Percentiles rank a stretch among this genome's conserved stretches.
phyloP scores from a whole-genome alignment of 2,329 filamentous ascomycete genomes.

The Sphaerulina populicola region DNA sequence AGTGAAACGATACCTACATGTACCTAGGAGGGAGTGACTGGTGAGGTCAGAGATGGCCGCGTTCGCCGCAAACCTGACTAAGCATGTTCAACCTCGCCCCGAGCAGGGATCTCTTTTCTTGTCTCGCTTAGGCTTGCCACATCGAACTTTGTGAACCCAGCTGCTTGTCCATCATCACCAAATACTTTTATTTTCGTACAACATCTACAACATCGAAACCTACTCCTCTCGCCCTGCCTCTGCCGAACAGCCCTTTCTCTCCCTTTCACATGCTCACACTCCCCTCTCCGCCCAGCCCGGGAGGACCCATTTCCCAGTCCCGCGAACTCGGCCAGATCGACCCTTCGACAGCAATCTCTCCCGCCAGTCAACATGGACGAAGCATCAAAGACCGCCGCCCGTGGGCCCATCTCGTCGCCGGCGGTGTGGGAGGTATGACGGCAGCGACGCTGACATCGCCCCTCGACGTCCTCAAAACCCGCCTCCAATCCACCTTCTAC shows the following conservation, averaged over 20 bases:
- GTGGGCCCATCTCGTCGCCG: conserved; percentile 86
- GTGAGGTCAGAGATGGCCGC: conserved; percentile 7
- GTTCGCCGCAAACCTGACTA: conserved; percentile 1
- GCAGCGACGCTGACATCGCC: conserved; percentile 87
- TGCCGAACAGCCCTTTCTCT: not conserved
- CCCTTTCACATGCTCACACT: conserved; percentile 8
- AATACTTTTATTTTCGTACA: too few relatives aligned
- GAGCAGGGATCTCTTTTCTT: not conserved
- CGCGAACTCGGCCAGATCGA: conserved; percentile 27
- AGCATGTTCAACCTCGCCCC: not conserved
- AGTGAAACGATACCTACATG: too few relatives aligned
- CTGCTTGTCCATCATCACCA: too few relatives aligned
- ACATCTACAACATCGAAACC: too few relatives aligned
- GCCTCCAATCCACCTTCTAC: conserved; percentile 91
- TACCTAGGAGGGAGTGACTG: too few relatives aligned
- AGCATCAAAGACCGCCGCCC: conserved; percentile 49
- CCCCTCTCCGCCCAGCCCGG: conserved; percentile 1
- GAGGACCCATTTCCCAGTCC: conserved; percentile 6
- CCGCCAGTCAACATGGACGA: conserved; percentile 2
- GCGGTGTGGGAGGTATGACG: conserved; percentile 83
- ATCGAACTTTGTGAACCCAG: too few relatives aligned
- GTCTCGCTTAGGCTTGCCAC: not conserved
- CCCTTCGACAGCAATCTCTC: conserved; percentile 13
- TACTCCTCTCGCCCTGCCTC: too few relatives aligned
- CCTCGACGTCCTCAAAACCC: conserved; percentile 87